phyloP scores from a whole-genome alignment of 495 filamentous ascomycete genomes.

The Glutinoglossum americanum region DNA sequence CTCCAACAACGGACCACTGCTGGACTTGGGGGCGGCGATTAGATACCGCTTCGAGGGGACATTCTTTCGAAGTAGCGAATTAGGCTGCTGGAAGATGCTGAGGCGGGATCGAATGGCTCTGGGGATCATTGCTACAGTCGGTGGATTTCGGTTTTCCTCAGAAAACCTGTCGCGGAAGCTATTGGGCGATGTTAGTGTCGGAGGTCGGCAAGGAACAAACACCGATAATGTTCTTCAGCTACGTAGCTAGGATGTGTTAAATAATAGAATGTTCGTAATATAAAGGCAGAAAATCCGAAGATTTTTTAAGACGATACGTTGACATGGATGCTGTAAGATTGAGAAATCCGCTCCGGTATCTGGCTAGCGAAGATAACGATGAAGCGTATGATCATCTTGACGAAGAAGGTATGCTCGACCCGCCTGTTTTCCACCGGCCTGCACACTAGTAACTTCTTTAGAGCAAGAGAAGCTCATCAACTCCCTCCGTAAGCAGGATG shows the following conservation, averaged over 20 bases:
- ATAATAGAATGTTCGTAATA: too few species aligned
- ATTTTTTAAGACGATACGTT: not conserved
- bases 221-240: not conserved
- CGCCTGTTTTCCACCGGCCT: not conserved
- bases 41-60: slow-evolving; percentile 8
- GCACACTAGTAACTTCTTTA: too few species aligned
- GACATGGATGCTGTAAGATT: slow-evolving; percentile 30
- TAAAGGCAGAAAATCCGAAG: not conserved
- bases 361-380: slow-evolving; percentile 27
- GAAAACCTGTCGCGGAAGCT: not conserved
- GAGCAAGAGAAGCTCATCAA: slow-evolving; percentile 54
- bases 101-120: not conserved
- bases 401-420: slow-evolving; percentile 31
- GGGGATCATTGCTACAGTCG: not conserved
- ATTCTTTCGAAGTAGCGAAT: not conserved
- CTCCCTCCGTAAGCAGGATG: slow-evolving; percentile 32
- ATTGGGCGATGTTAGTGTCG: not conserved
- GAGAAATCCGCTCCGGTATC: slow-evolving; percentile 41
- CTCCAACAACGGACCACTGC: slow-evolving; percentile 49
- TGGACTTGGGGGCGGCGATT: slow-evolving; percentile 13
- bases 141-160: not conserved
- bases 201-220: not conserved
- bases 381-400: slow-evolving; percentile 30
- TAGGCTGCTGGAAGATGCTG: not conserved
- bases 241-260: not conserved